Conservation (phyloP, 1,284 basidiomycete species). For the Golubevia pallescens region DNA sequence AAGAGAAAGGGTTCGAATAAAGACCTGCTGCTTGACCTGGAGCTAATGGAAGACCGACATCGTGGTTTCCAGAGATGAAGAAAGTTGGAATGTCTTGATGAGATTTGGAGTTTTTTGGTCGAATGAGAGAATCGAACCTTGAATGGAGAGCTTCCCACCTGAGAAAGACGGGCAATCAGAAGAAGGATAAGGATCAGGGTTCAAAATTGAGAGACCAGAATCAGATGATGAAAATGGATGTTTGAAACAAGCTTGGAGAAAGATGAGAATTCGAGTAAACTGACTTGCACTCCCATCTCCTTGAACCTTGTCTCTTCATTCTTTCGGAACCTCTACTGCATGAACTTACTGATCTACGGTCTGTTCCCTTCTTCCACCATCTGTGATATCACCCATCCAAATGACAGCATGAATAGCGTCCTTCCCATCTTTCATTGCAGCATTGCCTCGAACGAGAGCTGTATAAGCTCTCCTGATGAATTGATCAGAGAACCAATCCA, state of each 20-base stretch:
- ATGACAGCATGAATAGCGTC: constrained; percentile 12
- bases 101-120: too few relatives aligned
- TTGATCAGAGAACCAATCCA: constrained; percentile 8
- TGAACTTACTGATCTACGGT: neutral
- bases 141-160: too few relatives aligned
- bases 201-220: too few relatives aligned
- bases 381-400: constrained; percentile 40
- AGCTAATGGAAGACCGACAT: constrained; percentile 30
- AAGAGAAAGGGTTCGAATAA: too few relatives aligned
- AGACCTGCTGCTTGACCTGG: constrained; percentile 2
- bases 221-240: too few relatives aligned
- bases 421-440: constrained; percentile 5
- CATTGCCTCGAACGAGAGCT: too few relatives aligned
- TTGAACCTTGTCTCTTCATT: constrained; percentile 11
- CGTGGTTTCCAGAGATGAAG: constrained; percentile 44
- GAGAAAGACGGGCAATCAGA: too few relatives aligned
- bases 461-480: constrained; percentile 6
- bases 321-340: constrained; percentile 13
- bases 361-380: constrained; percentile 24
- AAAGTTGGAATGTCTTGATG: constrained; percentile 13
- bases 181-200: too few relatives aligned
- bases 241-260: too few relatives aligned
- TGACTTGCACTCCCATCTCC: too few relatives aligned
- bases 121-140: too few relatives aligned
- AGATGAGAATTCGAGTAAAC: too few relatives aligned